Evolutionary conservation across 805 yeast species (phyloP).

Genomic region (Zygosaccharomyces bailii): DNA sequence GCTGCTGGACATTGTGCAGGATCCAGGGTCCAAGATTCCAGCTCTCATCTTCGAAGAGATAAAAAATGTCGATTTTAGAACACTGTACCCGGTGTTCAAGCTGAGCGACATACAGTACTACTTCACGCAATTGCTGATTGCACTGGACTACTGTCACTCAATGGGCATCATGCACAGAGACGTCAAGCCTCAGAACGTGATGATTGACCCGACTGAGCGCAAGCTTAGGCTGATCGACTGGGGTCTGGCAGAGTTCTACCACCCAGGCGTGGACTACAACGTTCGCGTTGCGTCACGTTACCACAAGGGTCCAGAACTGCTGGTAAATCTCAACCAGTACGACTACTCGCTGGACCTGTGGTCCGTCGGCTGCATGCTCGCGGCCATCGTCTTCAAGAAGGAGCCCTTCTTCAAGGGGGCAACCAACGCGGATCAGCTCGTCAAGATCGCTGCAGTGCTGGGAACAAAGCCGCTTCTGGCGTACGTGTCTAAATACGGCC

Average conservation of each 20-base stretch:
- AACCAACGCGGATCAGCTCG: slow-evolving; percentile 86
- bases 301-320: slow-evolving; percentile 87
- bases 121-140: slow-evolving; percentile 75
- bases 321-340: slow-evolving; percentile 77
- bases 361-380: slow-evolving; percentile 90
- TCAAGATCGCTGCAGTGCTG: slow-evolving; percentile 81
- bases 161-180: slow-evolving; percentile 95
- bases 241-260: slow-evolving; percentile 94
- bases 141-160: slow-evolving; percentile 84
- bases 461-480: slow-evolving; percentile 74
- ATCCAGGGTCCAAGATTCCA: slow-evolving; percentile 80
- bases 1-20: slow-evolving; percentile 81
- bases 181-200: slow-evolving; percentile 89
- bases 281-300: slow-evolving; percentile 90
- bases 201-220: slow-evolving; percentile 74
- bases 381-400: slow-evolving; percentile 80
- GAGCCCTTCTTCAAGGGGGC: slow-evolving; percentile 94
- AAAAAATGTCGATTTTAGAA: slow-evolving; percentile 80
- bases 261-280: slow-evolving; percentile 83
- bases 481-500: slow-evolving; percentile 65
- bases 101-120: slow-evolving; percentile 76
- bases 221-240: slow-evolving; percentile 79
- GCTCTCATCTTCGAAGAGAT: slow-evolving; percentile 84
- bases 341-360: slow-evolving; percentile 88
- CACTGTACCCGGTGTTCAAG: slow-evolving; percentile 75